Evolutionary conservation across 2,329 filamentous ascomycete genomes (phyloP).

Genomic region (Tolypocladium pustulatum): DNA sequence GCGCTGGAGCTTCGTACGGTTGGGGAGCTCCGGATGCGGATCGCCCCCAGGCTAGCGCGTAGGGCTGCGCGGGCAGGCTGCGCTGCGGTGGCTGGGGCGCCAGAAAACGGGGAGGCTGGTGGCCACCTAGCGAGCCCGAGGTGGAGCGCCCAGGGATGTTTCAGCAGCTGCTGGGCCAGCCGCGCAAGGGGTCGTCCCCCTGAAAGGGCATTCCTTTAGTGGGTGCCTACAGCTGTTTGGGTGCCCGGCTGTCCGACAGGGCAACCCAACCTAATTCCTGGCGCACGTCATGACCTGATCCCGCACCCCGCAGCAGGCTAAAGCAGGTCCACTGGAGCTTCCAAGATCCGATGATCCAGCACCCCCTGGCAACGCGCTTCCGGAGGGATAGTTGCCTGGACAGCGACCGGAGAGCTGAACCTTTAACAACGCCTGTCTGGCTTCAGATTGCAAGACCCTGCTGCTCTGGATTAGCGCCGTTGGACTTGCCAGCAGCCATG

Average conservation of each 20-base stretch:
- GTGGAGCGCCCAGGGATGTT: not conserved
- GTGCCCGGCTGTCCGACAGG: not conserved
- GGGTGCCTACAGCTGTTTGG: not conserved
- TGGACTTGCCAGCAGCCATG: not conserved
- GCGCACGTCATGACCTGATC: not conserved
- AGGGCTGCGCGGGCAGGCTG: not conserved
- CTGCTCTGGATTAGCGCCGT: not conserved
- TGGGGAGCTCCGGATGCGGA: not conserved
- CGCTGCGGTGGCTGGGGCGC: conserved; percentile 12
- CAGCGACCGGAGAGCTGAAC: not conserved
- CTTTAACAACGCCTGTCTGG: not conserved
- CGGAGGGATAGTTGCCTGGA: not conserved
- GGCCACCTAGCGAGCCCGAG: not conserved
- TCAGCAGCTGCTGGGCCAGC: not conserved
- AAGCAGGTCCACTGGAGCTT: not conserved
- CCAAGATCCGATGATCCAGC: not conserved
- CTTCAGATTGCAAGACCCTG: not conserved
- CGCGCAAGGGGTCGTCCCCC: not conserved
- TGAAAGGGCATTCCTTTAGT: not conserved
- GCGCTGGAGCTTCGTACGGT: not conserved
- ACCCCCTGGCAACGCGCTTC: not conserved
- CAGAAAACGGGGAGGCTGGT: conserved; percentile 23
- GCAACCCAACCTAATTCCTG: not conserved
- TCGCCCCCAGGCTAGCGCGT: not conserved
- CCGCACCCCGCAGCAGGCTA: not conserved